Evolutionary conservation across 805 yeast species (phyloP).

Genomic region (Sugiyamaella smithiae): DNA sequence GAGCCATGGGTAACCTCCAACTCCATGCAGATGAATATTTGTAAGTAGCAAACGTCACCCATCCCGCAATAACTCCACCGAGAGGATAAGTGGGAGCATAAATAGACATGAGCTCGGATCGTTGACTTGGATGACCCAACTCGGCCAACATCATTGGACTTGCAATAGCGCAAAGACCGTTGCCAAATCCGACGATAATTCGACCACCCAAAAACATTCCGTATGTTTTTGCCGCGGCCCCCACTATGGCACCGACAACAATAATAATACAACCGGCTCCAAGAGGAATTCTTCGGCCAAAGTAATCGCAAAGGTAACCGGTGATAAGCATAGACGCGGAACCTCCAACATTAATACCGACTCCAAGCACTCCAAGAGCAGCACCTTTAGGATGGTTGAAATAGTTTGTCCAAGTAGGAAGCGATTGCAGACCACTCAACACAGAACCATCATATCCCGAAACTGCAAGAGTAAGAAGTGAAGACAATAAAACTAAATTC

Average conservation of each 20-base stretch:
- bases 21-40: conserved; percentile 19
- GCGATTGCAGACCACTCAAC: conserved; percentile 23
- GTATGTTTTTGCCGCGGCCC: conserved; percentile 42
- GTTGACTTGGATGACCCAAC: conserved; percentile 59
- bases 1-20: conserved; percentile 8
- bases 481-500: conserved; percentile 16
- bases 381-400: conserved; percentile 18
- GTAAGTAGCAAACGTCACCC: conserved; percentile 46
- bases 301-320: conserved; percentile 53
- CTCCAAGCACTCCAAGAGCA: conserved; percentile 15
- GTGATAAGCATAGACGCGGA: conserved; percentile 64
- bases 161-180: conserved; percentile 69
- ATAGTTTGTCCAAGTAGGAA: conserved; percentile 22
- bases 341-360: conserved; percentile 49
- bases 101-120: conserved; percentile 59
- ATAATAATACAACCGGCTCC: conserved; percentile 53
- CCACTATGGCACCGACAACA: conserved; percentile 56
- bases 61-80: conserved; percentile 75
- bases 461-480: conserved; percentile 15
- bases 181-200: conserved; percentile 68
- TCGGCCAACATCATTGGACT: conserved; percentile 83
- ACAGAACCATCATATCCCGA: conserved; percentile 21
- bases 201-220: conserved; percentile 70
- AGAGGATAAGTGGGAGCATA: conserved; percentile 67
- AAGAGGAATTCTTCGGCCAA: conserved; percentile 63